phyloP scores from a whole-genome alignment of 768 basidiomycete genomes.

The Termitomyces sp. region DNA sequence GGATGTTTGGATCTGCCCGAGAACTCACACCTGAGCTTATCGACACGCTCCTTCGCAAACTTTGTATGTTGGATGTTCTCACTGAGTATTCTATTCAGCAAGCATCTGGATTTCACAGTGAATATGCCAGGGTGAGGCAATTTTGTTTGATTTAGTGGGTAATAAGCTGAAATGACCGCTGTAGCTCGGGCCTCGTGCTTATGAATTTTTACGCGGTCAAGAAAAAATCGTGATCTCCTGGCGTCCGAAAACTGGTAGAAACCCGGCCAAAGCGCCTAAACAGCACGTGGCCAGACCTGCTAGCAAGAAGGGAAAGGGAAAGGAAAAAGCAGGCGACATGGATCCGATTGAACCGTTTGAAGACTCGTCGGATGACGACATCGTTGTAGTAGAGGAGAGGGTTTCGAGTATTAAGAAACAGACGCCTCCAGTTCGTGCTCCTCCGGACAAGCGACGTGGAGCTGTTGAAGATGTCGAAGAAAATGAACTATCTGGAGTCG shows the following conservation, averaged over 20 bases:
- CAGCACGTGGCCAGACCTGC: slow-evolving; percentile 13
- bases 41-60: slow-evolving; percentile 62
- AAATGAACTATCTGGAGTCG: background rate
- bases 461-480: background rate
- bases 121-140: slow-evolving; percentile 48
- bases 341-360: slow-evolving; percentile 35
- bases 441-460: background rate
- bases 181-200: slow-evolving; percentile 33
- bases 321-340: slow-evolving; percentile 21
- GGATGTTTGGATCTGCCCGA: slow-evolving; percentile 53
- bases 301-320: slow-evolving; percentile 23
- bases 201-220: slow-evolving; percentile 22
- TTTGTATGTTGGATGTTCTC: slow-evolving; percentile 50
- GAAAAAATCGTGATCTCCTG: slow-evolving; percentile 26
- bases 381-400: slow-evolving; percentile 12
- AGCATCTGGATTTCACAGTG: slow-evolving; percentile 41
- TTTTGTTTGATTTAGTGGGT: background rate
- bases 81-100: slow-evolving; percentile 40
- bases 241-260: slow-evolving; percentile 27
- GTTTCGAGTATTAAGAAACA: background rate
- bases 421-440: background rate
- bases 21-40: slow-evolving; percentile 46
- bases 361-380: slow-evolving; percentile 21
- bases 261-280: slow-evolving; percentile 18
- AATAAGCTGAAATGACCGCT: background rate